Percentiles rank a stretch among this genome's conserved stretches.
Conservation (phyloP, 83 land plant genomes). For the Picea mariana region DNA sequence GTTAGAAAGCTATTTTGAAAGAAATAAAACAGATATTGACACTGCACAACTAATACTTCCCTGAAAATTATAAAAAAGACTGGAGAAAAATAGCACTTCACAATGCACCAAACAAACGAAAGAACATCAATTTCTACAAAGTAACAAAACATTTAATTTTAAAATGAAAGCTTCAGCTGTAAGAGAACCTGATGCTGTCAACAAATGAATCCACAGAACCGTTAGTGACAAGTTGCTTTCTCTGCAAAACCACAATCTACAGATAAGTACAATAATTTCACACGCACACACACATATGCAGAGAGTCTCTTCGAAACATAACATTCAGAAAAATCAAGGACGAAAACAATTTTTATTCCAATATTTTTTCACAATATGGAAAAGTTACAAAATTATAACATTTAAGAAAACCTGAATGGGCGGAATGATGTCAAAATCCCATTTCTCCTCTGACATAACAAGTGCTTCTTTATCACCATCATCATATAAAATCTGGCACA, state of each 20-base stretch:
- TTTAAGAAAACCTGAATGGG: neutral
- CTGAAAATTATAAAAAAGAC: neutral
- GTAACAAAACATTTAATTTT: neutral
- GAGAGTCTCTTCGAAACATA: neutral
- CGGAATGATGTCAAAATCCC: neutral
- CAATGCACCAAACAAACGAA: neutral
- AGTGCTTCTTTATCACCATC: constrained; percentile 8
- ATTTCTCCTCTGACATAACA: constrained; percentile 8
- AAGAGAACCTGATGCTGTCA: neutral
- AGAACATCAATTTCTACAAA: neutral
- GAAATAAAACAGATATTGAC: neutral
- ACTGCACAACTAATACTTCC: neutral
- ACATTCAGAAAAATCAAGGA: neutral
- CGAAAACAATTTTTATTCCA: neutral
- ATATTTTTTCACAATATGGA: no score
- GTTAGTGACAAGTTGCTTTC: neutral
- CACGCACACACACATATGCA: no score
- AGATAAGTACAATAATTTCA: neutral
- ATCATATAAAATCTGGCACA: constrained; percentile 4
- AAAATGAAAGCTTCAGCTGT: neutral
- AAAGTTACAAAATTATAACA: neutral
- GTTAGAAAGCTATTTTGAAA: neutral
- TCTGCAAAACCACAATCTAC: neutral
- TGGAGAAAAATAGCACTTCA: neutral
- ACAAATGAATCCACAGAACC: constrained; percentile 4